phyloP scores from a whole-genome alignment of 805 yeast genomes.

The Lachancea fermentati region DNA sequence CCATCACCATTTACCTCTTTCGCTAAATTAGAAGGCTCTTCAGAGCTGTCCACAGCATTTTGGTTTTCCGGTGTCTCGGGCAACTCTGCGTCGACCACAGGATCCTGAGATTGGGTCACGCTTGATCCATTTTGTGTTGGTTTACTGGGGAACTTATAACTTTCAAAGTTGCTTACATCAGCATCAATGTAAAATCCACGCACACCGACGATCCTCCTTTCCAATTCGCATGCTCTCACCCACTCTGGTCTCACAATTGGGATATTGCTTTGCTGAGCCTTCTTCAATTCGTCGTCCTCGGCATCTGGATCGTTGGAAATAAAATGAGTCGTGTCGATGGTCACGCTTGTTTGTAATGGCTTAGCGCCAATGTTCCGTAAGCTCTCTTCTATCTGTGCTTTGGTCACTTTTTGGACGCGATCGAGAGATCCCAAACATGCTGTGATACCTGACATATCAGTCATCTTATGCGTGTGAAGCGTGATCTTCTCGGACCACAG shows the following conservation, averaged over 20 bases:
- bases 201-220: slow-evolving; percentile 88
- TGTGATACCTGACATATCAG: slow-evolving; percentile 88
- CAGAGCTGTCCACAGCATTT: not conserved
- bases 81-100: not conserved
- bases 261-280: slow-evolving; percentile 79
- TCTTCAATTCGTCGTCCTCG: slow-evolving; percentile 50
- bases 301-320: slow-evolving; percentile 40
- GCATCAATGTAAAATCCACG: slow-evolving; percentile 73
- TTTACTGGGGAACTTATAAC: slow-evolving; percentile 39
- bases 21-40: not conserved
- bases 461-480: slow-evolving; percentile 90
- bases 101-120: not conserved
- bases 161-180: slow-evolving; percentile 38
- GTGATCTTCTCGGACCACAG: slow-evolving; percentile 61
- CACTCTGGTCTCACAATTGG: slow-evolving; percentile 96
- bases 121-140: not conserved
- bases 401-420: slow-evolving; percentile 41
- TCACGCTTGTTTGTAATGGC: slow-evolving; percentile 65
- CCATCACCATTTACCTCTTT: not conserved
- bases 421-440: slow-evolving; percentile 82
- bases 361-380: slow-evolving; percentile 74
- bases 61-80: slow-evolving; percentile 6
- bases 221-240: slow-evolving; percentile 89
- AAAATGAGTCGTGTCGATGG: slow-evolving; percentile 91
- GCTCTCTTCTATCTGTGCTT: slow-evolving; percentile 54